Conservation (phyloP, 768 basidiomycete genomes). For the Suillus fuscotomentosus region DNA sequence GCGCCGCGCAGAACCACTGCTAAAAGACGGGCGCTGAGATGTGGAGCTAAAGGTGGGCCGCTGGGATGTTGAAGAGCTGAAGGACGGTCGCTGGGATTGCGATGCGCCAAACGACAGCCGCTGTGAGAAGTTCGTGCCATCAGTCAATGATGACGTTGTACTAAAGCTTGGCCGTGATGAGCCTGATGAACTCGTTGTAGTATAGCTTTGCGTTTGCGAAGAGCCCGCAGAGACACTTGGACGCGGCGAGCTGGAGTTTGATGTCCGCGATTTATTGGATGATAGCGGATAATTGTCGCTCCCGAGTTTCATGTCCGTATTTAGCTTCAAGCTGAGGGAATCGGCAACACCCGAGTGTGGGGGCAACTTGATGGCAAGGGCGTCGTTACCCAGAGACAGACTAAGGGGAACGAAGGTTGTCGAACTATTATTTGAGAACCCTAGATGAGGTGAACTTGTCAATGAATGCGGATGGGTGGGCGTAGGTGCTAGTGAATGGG, state of each 20-base stretch:
- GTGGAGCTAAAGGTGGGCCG: conserved; percentile 11
- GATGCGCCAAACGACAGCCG: conserved; percentile 13
- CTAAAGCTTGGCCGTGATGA: conserved; percentile 24
- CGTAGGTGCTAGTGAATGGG: conserved; percentile 19
- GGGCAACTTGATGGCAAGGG: conserved; percentile 9
- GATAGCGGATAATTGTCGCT: background rate
- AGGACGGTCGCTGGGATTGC: conserved; percentile 17
- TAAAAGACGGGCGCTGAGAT: conserved; percentile 6
- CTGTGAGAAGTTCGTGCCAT: conserved; percentile 18
- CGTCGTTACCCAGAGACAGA: conserved; percentile 7
- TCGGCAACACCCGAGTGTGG: conserved; percentile 1
- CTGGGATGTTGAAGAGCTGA: conserved; percentile 17
- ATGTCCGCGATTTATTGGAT: conserved; percentile 20
- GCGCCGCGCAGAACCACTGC: background rate
- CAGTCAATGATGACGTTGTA: conserved; percentile 16
- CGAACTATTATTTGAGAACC: conserved; percentile 23
- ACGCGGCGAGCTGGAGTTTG: conserved; percentile 24
- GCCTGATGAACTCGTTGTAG: conserved; percentile 15
- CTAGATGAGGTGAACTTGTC: conserved; percentile 24
- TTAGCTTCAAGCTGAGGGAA: conserved; percentile 18
- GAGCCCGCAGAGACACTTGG: conserved; percentile 27
- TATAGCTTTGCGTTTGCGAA: conserved; percentile 27
- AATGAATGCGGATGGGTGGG: conserved; percentile 27
- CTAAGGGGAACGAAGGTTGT: conserved; percentile 17
- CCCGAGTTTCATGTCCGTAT: conserved; percentile 6